phyloP scores from a whole-genome alignment of 805 yeast species.

The Cyberlindnera veronae region DNA sequence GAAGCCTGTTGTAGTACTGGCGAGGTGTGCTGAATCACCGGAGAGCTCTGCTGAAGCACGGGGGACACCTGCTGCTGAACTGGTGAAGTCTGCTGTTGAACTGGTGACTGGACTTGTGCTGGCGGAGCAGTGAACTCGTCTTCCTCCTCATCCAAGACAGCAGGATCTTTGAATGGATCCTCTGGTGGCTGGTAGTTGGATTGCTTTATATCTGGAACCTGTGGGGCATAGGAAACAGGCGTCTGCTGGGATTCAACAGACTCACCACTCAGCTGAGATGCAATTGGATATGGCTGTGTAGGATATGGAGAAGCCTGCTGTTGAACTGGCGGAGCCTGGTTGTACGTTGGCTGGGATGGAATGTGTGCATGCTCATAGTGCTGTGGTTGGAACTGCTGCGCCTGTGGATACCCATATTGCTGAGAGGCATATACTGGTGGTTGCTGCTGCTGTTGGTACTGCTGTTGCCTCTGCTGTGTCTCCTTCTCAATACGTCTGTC shows the following conservation, averaged over 20 bases:
- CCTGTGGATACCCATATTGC: slow-evolving; percentile 11
- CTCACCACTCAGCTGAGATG: slow-evolving; percentile 5
- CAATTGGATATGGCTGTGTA: slow-evolving; percentile 11
- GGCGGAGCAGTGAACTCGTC: slow-evolving; percentile 24
- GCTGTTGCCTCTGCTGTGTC: slow-evolving; percentile 24
- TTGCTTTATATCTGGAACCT: slow-evolving; percentile 6
- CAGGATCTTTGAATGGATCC: slow-evolving; percentile 13
- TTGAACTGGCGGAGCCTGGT: not conserved
- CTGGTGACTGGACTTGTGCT: slow-evolving; percentile 7
- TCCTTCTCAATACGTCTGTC: slow-evolving; percentile 50
- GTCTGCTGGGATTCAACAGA: slow-evolving; percentile 4
- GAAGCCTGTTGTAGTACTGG: slow-evolving; percentile 13
- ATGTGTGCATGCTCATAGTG: slow-evolving; percentile 1
- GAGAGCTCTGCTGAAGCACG: slow-evolving; percentile 6
- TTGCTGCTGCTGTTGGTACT: slow-evolving; percentile 13
- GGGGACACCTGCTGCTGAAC: slow-evolving; percentile 13
- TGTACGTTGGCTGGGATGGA: slow-evolving; percentile 6
- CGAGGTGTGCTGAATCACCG: slow-evolving; percentile 8
- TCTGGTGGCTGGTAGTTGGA: slow-evolving; percentile 5
- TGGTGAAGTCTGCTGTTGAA: slow-evolving; percentile 7
- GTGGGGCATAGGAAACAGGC: slow-evolving; percentile 4
- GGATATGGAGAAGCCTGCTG: slow-evolving; percentile 13
- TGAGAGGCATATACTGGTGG: slow-evolving; percentile 3
- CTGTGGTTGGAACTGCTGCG: slow-evolving; percentile 10
- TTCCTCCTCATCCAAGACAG: slow-evolving; percentile 11